These are phyloP conservation scores for Suillus placidus DNA, from an alignment of 768 basidiomycete genomes.

Conservation along the genomic window DNA sequence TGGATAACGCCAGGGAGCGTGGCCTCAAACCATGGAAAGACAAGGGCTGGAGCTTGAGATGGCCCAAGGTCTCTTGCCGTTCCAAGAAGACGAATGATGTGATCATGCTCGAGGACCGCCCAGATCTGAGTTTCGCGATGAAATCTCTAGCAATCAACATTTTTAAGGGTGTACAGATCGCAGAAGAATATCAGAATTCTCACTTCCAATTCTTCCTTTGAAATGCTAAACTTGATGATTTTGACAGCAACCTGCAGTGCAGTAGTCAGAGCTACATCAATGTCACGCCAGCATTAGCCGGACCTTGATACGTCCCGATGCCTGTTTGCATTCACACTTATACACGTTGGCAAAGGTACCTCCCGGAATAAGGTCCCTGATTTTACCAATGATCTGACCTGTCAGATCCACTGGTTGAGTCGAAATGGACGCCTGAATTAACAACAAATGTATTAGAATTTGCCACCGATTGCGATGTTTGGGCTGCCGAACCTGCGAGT, in stretches of 20 bases:
- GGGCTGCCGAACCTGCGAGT: not conserved
- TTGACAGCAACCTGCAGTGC: not conserved
- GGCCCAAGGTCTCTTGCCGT: slow-evolving; percentile 13
- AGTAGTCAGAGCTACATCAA: not conserved
- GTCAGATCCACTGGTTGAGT: slow-evolving; percentile 1
- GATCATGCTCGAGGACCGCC: slow-evolving; percentile 19
- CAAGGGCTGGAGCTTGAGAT: slow-evolving; percentile 18
- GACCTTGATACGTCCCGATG: not conserved
- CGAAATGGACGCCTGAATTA: not conserved
- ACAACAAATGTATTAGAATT: not conserved
- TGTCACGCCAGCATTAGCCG: not conserved
- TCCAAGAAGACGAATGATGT: slow-evolving; percentile 22
- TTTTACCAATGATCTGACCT: not conserved
- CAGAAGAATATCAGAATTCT: not conserved
- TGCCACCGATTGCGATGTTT: not conserved
- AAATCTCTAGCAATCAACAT: slow-evolving; percentile 12
- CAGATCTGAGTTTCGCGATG: slow-evolving; percentile 20
- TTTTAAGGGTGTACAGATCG: not conserved
- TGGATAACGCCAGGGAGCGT: slow-evolving; percentile 9
- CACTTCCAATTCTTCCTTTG: not conserved
- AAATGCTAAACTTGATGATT: not conserved
- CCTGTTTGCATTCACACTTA: not conserved
- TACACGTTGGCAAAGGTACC: not conserved
- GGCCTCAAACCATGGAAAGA: slow-evolving; percentile 19
- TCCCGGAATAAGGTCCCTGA: not conserved